Conservation (phyloP, 345 rosid species). For the Eutrema japonicum region DNA sequence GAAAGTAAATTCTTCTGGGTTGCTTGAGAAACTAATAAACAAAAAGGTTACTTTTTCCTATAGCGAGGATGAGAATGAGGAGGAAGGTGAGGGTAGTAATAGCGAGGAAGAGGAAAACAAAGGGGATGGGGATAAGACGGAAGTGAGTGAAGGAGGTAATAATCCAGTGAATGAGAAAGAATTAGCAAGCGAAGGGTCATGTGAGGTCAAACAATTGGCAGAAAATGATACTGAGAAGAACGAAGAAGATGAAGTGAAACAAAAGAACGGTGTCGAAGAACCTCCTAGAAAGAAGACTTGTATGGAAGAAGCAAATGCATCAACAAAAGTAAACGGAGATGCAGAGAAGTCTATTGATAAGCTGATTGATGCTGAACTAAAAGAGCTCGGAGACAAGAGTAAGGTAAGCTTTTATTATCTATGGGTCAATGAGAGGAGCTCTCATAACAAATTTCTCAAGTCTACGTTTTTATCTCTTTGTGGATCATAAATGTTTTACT, state of each 20-base stretch:
- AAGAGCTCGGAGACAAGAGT: constrained; percentile 90
- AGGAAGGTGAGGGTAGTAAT: constrained; percentile 39
- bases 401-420: constrained; percentile 53
- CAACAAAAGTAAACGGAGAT: constrained; percentile 44
- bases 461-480: constrained; percentile 10
- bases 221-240: constrained; percentile 42
- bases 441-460: neutral
- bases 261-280: constrained; percentile 48
- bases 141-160: constrained; percentile 25
- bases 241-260: constrained; percentile 44
- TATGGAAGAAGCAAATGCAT: constrained; percentile 53
- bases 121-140: constrained; percentile 42
- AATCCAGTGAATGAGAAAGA: constrained; percentile 43
- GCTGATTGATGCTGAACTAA: constrained; percentile 90
- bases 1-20: constrained; percentile 45
- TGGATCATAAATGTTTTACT: constrained; percentile 5
- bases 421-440: constrained; percentile 17
- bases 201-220: constrained; percentile 41
- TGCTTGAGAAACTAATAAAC: constrained; percentile 59
- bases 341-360: constrained; percentile 80
- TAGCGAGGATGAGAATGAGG: constrained; percentile 57
- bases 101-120: constrained; percentile 43
- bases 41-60: constrained; percentile 81
- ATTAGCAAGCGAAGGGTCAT: constrained; percentile 41
- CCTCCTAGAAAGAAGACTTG: constrained; percentile 77